phyloP scores from a whole-genome alignment of 2,329 filamentous ascomycete species.

The Cytospora piceae region DNA sequence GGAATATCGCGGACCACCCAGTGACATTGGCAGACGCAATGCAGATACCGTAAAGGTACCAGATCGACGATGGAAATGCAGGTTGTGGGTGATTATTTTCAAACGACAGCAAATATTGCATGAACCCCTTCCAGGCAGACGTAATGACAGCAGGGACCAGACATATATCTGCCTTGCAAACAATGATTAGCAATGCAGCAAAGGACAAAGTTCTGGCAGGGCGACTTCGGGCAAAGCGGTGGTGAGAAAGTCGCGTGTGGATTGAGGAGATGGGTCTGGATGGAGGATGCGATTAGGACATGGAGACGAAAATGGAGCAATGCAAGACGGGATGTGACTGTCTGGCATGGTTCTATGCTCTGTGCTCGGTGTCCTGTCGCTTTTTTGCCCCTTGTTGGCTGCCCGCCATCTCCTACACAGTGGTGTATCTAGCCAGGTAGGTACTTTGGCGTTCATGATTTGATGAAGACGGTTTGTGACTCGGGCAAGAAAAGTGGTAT shows the following conservation, averaged over 20 bases:
- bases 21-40: not conserved
- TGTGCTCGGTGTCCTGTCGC: not conserved
- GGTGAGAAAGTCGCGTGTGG: not conserved
- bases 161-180: constrained; percentile 14
- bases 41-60: not conserved
- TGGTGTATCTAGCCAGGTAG: no score
- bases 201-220: not conserved
- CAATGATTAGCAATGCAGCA: not conserved
- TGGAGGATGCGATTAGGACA: not conserved
- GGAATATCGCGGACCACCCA: constrained; percentile 11
- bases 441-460: not conserved
- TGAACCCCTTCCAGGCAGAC: not conserved
- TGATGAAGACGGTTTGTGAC: not conserved
- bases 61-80: not conserved
- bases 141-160: not conserved
- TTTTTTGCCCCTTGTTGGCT: not conserved
- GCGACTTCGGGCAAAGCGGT: constrained; percentile 17
- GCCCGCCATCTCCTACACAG: not conserved
- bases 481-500: not conserved
- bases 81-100: not conserved
- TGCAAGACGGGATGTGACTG: constrained; percentile 12
- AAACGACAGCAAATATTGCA: not conserved
- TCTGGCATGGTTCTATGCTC: not conserved
- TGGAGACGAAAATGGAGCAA: constrained; percentile 8
- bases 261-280: not conserved